Base-by-base conservation (phyloP, 495 filamentous ascomycete species). In the Bombardia bombarda region DNA sequence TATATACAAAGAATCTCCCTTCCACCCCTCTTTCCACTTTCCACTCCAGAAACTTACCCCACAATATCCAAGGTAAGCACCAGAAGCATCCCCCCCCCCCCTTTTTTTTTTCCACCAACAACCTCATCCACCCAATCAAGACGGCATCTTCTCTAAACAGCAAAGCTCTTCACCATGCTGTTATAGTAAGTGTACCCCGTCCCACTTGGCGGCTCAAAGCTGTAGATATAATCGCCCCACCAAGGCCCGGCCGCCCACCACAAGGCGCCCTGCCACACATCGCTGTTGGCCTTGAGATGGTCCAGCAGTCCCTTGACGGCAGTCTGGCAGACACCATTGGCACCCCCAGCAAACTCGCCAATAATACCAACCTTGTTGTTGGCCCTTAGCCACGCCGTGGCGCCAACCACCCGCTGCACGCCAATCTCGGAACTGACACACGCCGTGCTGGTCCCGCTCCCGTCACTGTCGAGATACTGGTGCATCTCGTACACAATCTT, bases 181-280 rank as follows among this genome's bases (percentile, higher is more conserved):
- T 57, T 55, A 45, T 63, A 60, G 43, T 61, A 52, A 10, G 28
- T 33, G 30, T 60, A 57, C 6, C 43, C 57, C 1, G 47, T 60
- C 18, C 53, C 52, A 9, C 44, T 48, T 25, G 69, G 62, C 0
- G 80, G 79, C 66, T 85, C 81, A 50, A 82, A 61, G 45, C 51
- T 67, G 55, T 70, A 83, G 58, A 83, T 78, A 58, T 82, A 83
- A 41, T 70, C 62, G 0, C 60, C 72, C 77, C 70, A 77, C 73
- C 70, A 74, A 0, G 75, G 82, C 1, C 82, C 83, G 18, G 70
- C 83, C n/a, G 73, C 69, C 84, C 84, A 87, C 80, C 80, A 86
- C 17, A 78, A 45, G 26, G 73, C 83, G 1, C 83, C 83, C 24
- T 68, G 66, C 85, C 85, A 88, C 24, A 86, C 81, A 47, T 87